A percentile compares a stretch with the other conserved stretches of the same genome.
phyloP scores from a whole-genome alignment of 1,139 yeast species.

The Arxiozyma slooffiae region DNA sequence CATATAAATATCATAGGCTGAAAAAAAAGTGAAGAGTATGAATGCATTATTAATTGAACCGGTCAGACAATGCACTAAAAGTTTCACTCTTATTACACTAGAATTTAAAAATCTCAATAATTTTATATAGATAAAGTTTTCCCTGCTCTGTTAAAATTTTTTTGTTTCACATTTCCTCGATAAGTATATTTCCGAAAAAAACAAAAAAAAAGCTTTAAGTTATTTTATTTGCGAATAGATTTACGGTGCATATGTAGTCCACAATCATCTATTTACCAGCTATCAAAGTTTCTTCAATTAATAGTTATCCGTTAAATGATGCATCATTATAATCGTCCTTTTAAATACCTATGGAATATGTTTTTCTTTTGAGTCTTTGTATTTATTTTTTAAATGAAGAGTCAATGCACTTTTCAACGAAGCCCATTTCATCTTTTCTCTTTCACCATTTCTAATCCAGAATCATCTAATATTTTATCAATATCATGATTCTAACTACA shows the following conservation, averaged over 20 bases:
- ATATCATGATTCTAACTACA: conserved; percentile 96
- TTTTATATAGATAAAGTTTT: no score
- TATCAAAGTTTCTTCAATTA: no score
- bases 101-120: no score
- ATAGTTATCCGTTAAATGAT: no score
- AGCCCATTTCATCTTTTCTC: conserved; percentile 38
- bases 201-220: not conserved
- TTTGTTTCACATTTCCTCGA: not conserved
- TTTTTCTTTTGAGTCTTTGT: not conserved
- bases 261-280: not conserved
- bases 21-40: no score
- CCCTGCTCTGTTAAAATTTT: not conserved
- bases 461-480: conserved; percentile 70
- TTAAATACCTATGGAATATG: not conserved
- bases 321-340: no score
- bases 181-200: not conserved
- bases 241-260: not conserved
- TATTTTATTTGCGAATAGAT: not conserved
- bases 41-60: not conserved
- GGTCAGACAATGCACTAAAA: not conserved
- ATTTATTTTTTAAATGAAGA: conserved; percentile 15
- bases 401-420: conserved; percentile 38
- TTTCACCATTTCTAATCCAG: conserved; percentile 75
- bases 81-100: not conserved
- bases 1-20: not conserved